Evolutionary conservation across 2,329 filamentous ascomycete species (phyloP), one percentile per base, ranked within the genome.

Genomic region (Endocalyx cinctus): DNA sequence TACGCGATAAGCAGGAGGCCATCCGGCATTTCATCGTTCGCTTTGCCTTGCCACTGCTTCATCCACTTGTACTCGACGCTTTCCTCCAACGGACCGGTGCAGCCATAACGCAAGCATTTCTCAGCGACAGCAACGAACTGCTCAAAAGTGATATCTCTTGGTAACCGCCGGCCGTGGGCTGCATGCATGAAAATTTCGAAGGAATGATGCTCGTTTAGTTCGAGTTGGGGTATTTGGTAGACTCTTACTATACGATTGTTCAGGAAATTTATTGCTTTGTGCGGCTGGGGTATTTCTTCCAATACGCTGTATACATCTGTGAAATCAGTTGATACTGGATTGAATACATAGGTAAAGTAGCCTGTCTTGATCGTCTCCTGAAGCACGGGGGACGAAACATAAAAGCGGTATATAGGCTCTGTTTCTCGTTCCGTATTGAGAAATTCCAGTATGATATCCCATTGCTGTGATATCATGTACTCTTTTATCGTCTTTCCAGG

Each of bases 391-490:
- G 70, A 73, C 0, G 69, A 72, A 5, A 76, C 70, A 5, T 69
- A 61, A 34, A 74, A 76, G 5, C 69, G 61, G 10, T 70, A 43
- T 1, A 66, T 61, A 0, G 69, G 66, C 29, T 51, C 35, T 12
- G 38, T 39, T 25, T 64, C 60, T 6, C 52, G 50, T 1, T 47
- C 52, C 1, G 52, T 45, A 39, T 74, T 72, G 34, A 64, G 58
- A 39, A 75, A 76, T 38, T 75, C 72, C 19, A 76, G 58, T 17
- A 76, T 60, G 3, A 62, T 62, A 38, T 75, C 70, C 6, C 72
- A 71, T 3, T 57, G 57, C 2, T 58, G 57, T 0, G 64, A 58
- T 32, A 75, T 68, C 22, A 55, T 47, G 26, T 58, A 60, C 33
- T 74, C 69, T 12, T 59, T 52, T 7, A 70, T 54, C 0, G 48